A percentile compares a stretch with the other conserved stretches of the same genome.
Evolutionary conservation across 129 eudicot species (phyloP).

Genomic region (Lactuca saligna): DNA sequence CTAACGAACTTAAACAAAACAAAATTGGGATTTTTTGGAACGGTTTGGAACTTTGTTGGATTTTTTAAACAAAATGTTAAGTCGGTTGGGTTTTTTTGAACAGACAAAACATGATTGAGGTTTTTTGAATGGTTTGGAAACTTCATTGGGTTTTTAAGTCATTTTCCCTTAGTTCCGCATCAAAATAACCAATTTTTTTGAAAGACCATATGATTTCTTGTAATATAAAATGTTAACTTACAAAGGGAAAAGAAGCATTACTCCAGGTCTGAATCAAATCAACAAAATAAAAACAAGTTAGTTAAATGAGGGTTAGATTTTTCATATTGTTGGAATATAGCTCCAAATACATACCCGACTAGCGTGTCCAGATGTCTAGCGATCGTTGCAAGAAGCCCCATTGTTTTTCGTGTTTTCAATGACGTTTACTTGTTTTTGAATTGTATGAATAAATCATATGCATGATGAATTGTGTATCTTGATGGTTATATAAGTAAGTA

Average conservation of each 20-base stretch:
- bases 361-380: conserved; percentile 49
- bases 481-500: conserved; percentile 22
- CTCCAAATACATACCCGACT: conserved; percentile 40
- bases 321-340: neutral
- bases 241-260: conserved; percentile 94
- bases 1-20: too few relatives aligned
- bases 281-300: conserved; percentile 25
- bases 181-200: neutral
- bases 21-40: too few relatives aligned
- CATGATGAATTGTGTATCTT: conserved; percentile 4
- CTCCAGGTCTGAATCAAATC: conserved; percentile 66
- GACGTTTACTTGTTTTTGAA: neutral
- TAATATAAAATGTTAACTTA: conserved; percentile 38
- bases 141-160: too few relatives aligned
- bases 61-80: too few relatives aligned
- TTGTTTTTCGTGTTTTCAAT: conserved; percentile 7
- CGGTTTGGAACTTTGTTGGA: too few relatives aligned
- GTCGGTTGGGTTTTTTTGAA: too few relatives aligned
- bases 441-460: neutral
- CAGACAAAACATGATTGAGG: too few relatives aligned
- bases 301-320: neutral
- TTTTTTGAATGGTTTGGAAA: too few relatives aligned
- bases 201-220: neutral
- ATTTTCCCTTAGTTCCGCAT: neutral
- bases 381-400: conserved; percentile 60